phyloP scores from a whole-genome alignment of 371 early-diverging fungal species.

The Dipsacomyces acuminosporus region DNA sequence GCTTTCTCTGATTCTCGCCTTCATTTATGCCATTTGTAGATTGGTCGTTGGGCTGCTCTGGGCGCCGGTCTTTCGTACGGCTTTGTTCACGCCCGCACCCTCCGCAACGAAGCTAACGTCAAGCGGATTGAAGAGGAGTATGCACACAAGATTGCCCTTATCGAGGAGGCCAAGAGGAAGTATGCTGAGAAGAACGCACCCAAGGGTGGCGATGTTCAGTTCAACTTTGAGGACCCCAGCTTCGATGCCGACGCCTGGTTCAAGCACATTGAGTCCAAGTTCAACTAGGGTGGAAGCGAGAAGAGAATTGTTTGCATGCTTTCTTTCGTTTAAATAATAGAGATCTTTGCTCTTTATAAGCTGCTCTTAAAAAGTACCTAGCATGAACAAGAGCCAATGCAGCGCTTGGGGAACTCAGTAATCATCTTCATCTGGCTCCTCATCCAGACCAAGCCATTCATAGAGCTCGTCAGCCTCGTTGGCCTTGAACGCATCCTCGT shows the following conservation, averaged over 20 bases:
- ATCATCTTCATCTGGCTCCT: conserved; percentile 48
- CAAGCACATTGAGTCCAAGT: conserved; percentile 37
- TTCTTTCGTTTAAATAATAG: conserved; percentile 1
- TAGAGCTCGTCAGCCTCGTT: conserved; percentile 47
- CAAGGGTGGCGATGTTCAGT: conserved; percentile 13
- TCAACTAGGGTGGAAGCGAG: too few species aligned
- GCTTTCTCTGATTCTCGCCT: too few species aligned
- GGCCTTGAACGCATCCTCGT: conserved; percentile 47
- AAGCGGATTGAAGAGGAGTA: conserved; percentile 58
- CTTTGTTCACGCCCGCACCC: conserved; percentile 59
- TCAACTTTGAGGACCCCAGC: conserved; percentile 48
- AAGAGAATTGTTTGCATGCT: too few species aligned
- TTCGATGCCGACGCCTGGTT: conserved; percentile 47
- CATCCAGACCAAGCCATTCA: conserved; percentile 47
- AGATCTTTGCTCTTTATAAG: too few species aligned
- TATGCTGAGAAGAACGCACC: conserved; percentile 58
- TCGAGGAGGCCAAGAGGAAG: conserved; percentile 65
- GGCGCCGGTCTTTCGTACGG: conserved; percentile 69
- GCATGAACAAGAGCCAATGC: too few species aligned
- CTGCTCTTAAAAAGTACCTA: too few species aligned
- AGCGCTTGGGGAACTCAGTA: too few species aligned
- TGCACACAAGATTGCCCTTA: conserved; percentile 62
- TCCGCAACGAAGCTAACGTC: conserved; percentile 57
- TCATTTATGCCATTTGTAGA: conserved; percentile 44
- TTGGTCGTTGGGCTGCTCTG: conserved; percentile 74